Conservation (phyloP, 164 flowering plant genomes). For the Magnolia kwangsiensis region DNA sequence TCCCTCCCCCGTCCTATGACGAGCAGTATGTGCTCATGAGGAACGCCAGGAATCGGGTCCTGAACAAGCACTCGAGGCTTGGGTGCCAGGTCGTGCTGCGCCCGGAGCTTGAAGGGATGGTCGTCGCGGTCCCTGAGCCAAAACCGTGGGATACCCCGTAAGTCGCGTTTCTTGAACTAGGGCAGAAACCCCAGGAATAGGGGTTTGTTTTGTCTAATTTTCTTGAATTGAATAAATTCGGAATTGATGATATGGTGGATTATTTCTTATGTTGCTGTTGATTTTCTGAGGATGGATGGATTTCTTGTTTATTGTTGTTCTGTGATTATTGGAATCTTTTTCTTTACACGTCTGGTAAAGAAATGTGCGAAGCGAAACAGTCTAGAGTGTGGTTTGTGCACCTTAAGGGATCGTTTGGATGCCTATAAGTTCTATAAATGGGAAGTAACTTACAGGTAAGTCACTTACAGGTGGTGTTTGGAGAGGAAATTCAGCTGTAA, state of each 20-base stretch:
- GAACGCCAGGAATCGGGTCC: slow-evolving; percentile 51
- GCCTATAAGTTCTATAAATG: no score
- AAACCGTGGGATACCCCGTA: slow-evolving; percentile 91
- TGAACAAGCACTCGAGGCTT: slow-evolving; percentile 83
- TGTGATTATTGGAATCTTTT: not conserved
- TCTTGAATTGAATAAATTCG: not conserved
- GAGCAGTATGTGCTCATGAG: slow-evolving; percentile 72
- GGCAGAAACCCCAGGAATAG: not conserved
- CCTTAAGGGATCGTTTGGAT: no score
- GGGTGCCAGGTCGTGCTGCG: slow-evolving; percentile 87
- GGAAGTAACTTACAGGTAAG: no score
- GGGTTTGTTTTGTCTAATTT: not conserved
- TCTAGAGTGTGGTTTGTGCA: no score
- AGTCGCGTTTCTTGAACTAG: slow-evolving; percentile 5
- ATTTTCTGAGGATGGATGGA: not conserved
- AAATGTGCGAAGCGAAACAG: not conserved
- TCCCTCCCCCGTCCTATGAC: slow-evolving; percentile 72
- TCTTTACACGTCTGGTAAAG: not conserved
- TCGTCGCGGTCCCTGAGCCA: slow-evolving; percentile 92
- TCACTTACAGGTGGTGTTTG: no score
- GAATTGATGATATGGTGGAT: not conserved
- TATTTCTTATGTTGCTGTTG: not conserved
- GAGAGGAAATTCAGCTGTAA: no score
- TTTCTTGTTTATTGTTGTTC: not conserved
- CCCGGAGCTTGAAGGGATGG: slow-evolving; percentile 87